phyloP scores from a whole-genome alignment of 1,284 basidiomycete genomes.

The Irpex sp. region DNA sequence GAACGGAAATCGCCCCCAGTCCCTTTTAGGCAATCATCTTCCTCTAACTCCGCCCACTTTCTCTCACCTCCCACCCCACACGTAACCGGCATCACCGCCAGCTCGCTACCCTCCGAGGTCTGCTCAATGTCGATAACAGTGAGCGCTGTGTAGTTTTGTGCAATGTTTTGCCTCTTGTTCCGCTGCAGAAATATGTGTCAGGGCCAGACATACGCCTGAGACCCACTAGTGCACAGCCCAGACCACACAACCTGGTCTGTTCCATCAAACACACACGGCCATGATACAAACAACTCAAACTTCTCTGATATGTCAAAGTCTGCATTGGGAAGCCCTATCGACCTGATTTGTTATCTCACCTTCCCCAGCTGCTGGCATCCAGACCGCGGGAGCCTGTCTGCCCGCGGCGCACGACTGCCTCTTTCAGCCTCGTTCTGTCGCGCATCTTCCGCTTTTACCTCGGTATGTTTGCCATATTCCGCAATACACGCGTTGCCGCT shows the following conservation, averaged over 20 bases:
- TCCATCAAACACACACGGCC: slow-evolving; percentile 5
- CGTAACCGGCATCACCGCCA: not conserved
- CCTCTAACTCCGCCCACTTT: slow-evolving; percentile 5
- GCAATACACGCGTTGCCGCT: not conserved
- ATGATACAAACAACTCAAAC: slow-evolving; percentile 5
- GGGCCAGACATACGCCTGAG: not conserved
- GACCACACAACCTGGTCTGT: not conserved
- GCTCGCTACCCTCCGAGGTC: not conserved
- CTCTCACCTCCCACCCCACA: slow-evolving; percentile 3
- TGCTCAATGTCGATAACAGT: not conserved
- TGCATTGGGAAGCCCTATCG: slow-evolving; percentile 8
- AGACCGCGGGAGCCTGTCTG: not conserved
- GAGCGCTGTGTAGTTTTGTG: not conserved
- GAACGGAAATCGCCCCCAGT: slow-evolving; percentile 9
- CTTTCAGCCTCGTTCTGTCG: slow-evolving; percentile 20
- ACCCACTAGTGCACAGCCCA: not conserved
- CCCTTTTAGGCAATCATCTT: slow-evolving; percentile 20
- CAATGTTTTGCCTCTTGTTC: not conserved
- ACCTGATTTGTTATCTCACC: slow-evolving; percentile 12
- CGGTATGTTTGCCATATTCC: slow-evolving; percentile 1
- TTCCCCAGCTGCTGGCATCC: not conserved
- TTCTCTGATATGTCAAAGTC: slow-evolving; percentile 15
- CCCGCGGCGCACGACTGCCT: slow-evolving; percentile 15
- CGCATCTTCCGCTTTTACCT: slow-evolving; percentile 17
- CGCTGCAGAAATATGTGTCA: not conserved